Conservation (phyloP, 768 basidiomycete genomes). For the Lentinula guzmanii region DNA sequence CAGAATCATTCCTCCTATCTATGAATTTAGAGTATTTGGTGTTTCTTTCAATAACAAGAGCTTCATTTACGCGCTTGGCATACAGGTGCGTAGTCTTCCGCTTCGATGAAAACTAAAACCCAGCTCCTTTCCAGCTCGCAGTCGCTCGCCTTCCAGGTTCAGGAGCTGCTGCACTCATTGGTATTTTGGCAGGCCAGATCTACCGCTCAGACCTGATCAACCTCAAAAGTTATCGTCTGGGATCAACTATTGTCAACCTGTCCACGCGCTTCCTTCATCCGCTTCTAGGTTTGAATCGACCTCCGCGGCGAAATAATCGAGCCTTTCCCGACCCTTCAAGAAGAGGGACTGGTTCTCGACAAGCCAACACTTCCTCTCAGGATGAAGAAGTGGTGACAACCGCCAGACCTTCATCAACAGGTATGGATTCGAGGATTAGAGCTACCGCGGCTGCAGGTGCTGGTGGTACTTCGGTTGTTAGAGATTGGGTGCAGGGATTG, state of each 20-base stretch:
- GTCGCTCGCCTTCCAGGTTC: slow-evolving; percentile 66
- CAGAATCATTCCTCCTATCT: slow-evolving; percentile 69
- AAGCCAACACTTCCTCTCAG: slow-evolving; percentile 14
- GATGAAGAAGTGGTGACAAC: slow-evolving; percentile 65
- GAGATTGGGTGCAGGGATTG: slow-evolving; percentile 77
- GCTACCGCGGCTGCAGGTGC: slow-evolving; percentile 16
- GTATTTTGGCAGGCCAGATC: slow-evolving; percentile 64
- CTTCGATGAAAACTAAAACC: neutral
- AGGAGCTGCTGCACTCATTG: slow-evolving; percentile 51
- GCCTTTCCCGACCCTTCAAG: slow-evolving; percentile 58
- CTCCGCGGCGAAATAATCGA: slow-evolving; percentile 63
- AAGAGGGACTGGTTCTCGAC: slow-evolving; percentile 4
- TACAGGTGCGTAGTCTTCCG: slow-evolving; percentile 46
- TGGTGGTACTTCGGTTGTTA: slow-evolving; percentile 46
- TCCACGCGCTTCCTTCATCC: slow-evolving; percentile 56
- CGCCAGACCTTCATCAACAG: slow-evolving; percentile 27
- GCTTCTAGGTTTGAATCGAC: slow-evolving; percentile 56
- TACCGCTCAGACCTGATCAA: slow-evolving; percentile 81
- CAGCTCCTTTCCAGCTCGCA: slow-evolving; percentile 45
- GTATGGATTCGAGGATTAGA: slow-evolving; percentile 15
- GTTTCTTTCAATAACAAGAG: slow-evolving; percentile 72
- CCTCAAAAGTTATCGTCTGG: slow-evolving; percentile 75
- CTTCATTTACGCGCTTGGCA: slow-evolving; percentile 63
- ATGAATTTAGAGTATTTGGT: slow-evolving; percentile 73
- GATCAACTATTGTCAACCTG: slow-evolving; percentile 50